Base-by-base conservation (phyloP, 192 early-diverging fungal genomes). In the Umbelopsis ramanniana region DNA sequence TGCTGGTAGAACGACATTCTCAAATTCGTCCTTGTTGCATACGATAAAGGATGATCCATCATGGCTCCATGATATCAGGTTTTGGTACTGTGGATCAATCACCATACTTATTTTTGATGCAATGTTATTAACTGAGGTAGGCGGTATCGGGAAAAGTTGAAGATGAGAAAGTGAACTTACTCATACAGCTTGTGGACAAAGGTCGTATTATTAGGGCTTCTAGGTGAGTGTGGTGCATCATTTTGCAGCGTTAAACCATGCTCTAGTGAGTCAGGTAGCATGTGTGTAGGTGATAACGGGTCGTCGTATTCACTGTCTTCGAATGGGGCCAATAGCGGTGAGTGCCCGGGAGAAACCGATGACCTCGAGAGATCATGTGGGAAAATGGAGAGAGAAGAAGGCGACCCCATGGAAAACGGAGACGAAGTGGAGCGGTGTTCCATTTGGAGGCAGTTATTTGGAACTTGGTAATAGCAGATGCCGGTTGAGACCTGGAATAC, bases 51-150 rank as follows among this genome's bases (percentile, higher is more conserved):
- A 24, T 0, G 89, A 89, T 21, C 95, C 94, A 26, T 89, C 85
- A 69, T 90, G 91, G 78, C 91, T 94, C 94, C 94, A 97, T 21
- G 89, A 89, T 71, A 97, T 97, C 72, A 94, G 83, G 76, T 95
- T 90, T 77, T 94, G 92, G 78, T 94, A 93, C 70, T 89, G 85
- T 74, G 85, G 87, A 82, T 97, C 95, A 73, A 91, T 80, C 66
- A 97, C 92, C 93, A 96, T 95, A 79, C 86, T 88, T 38, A 29
- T 29, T 2, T 29, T 37, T 6, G 11, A 63, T n/a, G 11, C 33
- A 63, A 8, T 63, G 11, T 11, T 12, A 63, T 29, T 3, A 12
- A 8, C 33, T 35, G 57, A 19, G 33, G 33, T 17, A 3, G 29
- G 29, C 17, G 57, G 52, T 46, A 68, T 23, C 37, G 10, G 45